A percentile compares a stretch with the other conserved stretches of the same genome.
These are phyloP conservation scores for Aegilops tauschii DNA, from an alignment of 176 grass and related monocot genomes.

Conservation along the genomic window DNA sequence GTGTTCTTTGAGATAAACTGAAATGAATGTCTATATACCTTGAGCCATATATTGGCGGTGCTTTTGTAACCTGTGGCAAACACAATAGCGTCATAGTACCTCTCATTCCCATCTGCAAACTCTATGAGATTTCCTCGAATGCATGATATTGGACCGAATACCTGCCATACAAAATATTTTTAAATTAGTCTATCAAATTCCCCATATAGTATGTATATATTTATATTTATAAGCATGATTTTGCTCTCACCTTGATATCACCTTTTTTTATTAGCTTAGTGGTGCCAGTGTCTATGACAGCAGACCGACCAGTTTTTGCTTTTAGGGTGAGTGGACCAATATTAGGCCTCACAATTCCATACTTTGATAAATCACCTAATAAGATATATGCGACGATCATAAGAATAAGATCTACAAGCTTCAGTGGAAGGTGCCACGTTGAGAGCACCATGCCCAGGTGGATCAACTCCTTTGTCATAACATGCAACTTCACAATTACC, in stretches of 20 bases:
- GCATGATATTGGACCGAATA: slow-evolving; percentile 29
- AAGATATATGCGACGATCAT: slow-evolving; percentile 28
- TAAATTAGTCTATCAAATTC: neutral
- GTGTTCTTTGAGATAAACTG: no score
- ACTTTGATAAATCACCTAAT: slow-evolving; percentile 50
- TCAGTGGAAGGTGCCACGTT: slow-evolving; percentile 22
- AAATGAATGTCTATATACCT: slow-evolving; percentile 28
- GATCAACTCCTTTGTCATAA: slow-evolving; percentile 50
- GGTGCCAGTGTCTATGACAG: slow-evolving; percentile 70
- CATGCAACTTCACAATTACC: slow-evolving; percentile 47
- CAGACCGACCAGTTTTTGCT: slow-evolving; percentile 45
- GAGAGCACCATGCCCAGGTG: slow-evolving; percentile 54
- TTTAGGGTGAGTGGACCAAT: slow-evolving; percentile 55
- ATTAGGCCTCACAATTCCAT: slow-evolving; percentile 56
- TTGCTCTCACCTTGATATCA: slow-evolving; percentile 42
- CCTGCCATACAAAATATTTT: slow-evolving; percentile 24
- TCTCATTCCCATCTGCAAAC: slow-evolving; percentile 43
- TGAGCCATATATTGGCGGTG: slow-evolving; percentile 51
- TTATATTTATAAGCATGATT: neutral
- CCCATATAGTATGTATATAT: neutral
- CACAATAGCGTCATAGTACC: slow-evolving; percentile 44
- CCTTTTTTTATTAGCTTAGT: slow-evolving; percentile 39
- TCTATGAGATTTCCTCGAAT: slow-evolving; percentile 38
- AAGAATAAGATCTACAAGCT: slow-evolving; percentile 48
- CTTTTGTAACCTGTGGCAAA: slow-evolving; percentile 64